Evolutionary conservation across 2,329 filamentous ascomycete species (phyloP), one percentile per base, ranked within the genome.

Genomic region (Arthrobotrys sinensis): DNA sequence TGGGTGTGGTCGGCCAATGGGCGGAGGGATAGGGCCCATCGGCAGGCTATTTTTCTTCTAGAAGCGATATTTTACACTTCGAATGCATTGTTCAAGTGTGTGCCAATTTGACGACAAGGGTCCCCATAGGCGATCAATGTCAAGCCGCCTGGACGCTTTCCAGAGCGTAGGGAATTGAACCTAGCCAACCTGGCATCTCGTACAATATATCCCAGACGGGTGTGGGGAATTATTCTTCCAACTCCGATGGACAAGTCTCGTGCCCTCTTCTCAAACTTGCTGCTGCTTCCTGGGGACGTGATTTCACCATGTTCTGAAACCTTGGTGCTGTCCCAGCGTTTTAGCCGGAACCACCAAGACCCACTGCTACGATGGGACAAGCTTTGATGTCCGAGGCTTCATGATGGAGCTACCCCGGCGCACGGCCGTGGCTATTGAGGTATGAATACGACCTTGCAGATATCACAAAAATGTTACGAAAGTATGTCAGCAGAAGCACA

Each of bases 151-250:
- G 43, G 40, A 48, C n/a, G 45, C 45, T 72, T 65, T 72, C 73
- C 43, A 60, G 57, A 67, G 66, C 14, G 62, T 28, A 66, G 43
- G 4, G 50, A 68, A 64, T 16, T 66, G 28, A 53, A 40, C 46
- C 62, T 60, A 32, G 67, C 52, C 67, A 67, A 67, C 67, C 67
- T 68, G 52, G 67, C 66, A 71, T 63, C 52, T 78, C 62, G 67
- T 68, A 72, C 68, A 78, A 67, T 78, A 52, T 72, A 78, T 78
- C 75, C 75, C 75, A 78, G 75, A 78, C 75, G 36, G 55, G 67
- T 78, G 75, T 78, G 75, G 75, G 75, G 75, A 78, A 78, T 78
- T 72, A 78, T 78, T 78, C 75, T 78, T 78, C 75, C 75, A 78
- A 78, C 75, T 78, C 75, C 75, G 75, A 78, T 63, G 52, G 52